Base-by-base conservation (phyloP, 1,284 basidiomycete species). In the Vanrija sp. region DNA sequence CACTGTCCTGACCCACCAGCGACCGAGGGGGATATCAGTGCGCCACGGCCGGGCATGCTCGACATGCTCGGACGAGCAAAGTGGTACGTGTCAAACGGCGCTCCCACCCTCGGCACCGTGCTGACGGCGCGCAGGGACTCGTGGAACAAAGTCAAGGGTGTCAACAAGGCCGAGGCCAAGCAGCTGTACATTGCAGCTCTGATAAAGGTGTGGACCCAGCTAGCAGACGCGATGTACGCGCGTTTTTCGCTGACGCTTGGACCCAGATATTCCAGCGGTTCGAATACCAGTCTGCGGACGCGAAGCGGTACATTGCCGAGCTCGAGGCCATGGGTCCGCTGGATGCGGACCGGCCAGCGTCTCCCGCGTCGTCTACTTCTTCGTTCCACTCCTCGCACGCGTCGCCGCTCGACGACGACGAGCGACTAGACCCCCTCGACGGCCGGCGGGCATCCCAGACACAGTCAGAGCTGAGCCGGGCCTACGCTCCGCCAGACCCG, bases 51-150 rank as follows among this genome's bases (percentile, higher is more conserved):
- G 4, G 72, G 73, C 14, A 60, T 75, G 57, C 61, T 75, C 10
- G 73, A 98, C 71, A 88, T 96, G 84, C 79, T 97, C 14, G 91
- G 90, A 31, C 81, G 93, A 61, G 93, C 94, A 18, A 97, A 97
- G 77, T 97, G 93, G 93, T 91, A 52, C 14, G 68, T 54, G 15
- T 49, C 12, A 43, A 44, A 47, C 47, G 45, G 42, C 59, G 65
- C 72, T 67, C 77, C 62, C 62, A 68, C 63, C 31, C 63, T 58
- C 50, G 64, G 36, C 39, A 42, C 23, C 4, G 31, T 39, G 49
- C 47, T 39, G 41, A 41, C 31, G 12, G 54, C 36, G 7, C 22
- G n/a, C 61, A 93, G 90, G 91, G 92, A 95, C 76, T 90, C 90
- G 27, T 97, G 93, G 93, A 84, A 86, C 44, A 93, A 91, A 68